Conservation (phyloP, 2,329 filamentous ascomycete genomes). For the Xenoacremonium recifei region DNA sequence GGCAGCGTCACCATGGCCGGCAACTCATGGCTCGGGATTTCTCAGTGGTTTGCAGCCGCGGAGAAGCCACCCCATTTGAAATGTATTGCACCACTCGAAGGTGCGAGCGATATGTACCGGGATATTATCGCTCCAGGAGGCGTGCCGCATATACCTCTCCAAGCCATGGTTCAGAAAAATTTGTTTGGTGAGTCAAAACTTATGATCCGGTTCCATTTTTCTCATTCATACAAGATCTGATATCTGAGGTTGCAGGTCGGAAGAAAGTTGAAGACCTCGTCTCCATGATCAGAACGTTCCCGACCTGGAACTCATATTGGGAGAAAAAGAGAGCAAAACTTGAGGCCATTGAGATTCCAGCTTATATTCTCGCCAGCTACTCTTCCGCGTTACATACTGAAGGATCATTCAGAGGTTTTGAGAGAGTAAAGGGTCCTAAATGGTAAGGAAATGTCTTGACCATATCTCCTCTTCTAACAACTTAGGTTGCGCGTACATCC, state of each 20-base stretch:
- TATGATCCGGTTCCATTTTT: neutral
- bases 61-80: conserved; percentile 15
- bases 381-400: conserved; percentile 20
- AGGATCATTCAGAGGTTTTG: conserved; percentile 21
- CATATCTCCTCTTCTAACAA: neutral
- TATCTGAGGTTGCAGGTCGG: neutral
- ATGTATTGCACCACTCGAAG: conserved; percentile 15
- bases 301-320: conserved; percentile 1
- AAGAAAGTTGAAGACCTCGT: neutral
- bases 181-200: neutral
- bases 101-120: conserved; percentile 7
- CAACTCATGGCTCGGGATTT: conserved; percentile 27
- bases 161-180: conserved; percentile 3
- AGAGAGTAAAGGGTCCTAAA: conserved; percentile 4
- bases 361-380: conserved; percentile 23
- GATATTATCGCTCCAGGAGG: conserved; percentile 8
- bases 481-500: conserved; percentile 23
- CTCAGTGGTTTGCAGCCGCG: conserved; percentile 18
- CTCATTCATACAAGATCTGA: neutral
- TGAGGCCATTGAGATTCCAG: conserved; percentile 18
- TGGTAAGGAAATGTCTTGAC: neutral
- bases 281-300: neutral
- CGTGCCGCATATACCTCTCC: conserved; percentile 9
- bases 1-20: conserved; percentile 31
- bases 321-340: conserved; percentile 13